These are phyloP conservation scores for Dendrocalamus sinicus DNA, from an alignment of 176 grass and related monocot species.

Conservation along the genomic window DNA sequence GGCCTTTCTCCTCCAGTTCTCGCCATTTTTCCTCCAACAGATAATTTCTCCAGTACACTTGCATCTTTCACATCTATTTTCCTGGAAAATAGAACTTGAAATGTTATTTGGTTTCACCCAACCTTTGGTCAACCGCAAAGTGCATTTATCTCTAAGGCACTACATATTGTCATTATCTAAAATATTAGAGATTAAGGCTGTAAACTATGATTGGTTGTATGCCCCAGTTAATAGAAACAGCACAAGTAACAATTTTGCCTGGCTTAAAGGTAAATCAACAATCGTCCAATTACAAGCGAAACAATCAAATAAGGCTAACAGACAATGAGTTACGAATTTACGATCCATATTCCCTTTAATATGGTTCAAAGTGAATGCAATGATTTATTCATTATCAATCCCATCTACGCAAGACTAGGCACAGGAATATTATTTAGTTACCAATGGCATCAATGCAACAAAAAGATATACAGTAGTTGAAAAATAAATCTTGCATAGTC, in stretches of 20 bases:
- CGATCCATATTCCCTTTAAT: background rate
- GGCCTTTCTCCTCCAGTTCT: slow-evolving; percentile 14
- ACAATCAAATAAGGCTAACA: background rate
- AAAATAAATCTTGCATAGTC: background rate
- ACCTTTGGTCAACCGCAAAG: background rate
- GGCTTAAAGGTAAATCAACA: background rate
- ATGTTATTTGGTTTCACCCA: slow-evolving; percentile 24
- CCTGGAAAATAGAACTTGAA: slow-evolving; percentile 7
- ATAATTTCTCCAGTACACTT: background rate
- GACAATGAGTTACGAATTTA: background rate
- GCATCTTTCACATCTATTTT: slow-evolving; percentile 30
- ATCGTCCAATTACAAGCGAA: background rate
- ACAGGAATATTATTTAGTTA: background rate
- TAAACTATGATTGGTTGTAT: background rate
- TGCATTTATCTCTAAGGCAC: background rate
- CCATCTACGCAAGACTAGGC: background rate
- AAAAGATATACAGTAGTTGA: background rate
- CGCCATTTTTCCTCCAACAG: background rate
- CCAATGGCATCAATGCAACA: background rate
- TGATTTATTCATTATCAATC: background rate
- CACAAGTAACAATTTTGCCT: background rate
- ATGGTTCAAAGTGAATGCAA: background rate
- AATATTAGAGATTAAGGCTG: background rate
- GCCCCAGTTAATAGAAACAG: background rate
- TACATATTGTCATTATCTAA: background rate